Evolutionary conservation across 1,284 basidiomycete species (phyloP), one percentile per base, ranked within the genome.

Genomic region (Meira nashicola): DNA sequence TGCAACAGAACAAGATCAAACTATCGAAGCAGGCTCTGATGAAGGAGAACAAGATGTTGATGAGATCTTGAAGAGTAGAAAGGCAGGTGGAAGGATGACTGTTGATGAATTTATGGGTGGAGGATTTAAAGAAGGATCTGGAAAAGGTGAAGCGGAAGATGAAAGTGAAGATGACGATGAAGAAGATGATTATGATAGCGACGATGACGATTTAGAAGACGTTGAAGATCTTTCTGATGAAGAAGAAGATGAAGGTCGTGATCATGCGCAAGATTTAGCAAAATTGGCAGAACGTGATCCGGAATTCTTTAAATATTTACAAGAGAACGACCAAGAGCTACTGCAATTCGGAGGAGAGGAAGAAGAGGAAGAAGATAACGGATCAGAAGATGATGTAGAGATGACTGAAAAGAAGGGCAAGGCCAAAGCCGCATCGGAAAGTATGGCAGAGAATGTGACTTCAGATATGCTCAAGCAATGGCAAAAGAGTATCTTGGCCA

Each of bases 241-340:
- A 37, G 51, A 15, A 21, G 39, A 25, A 17, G 73, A 73, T 52
- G 62, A 72, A 11, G 63, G 55, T 11, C 64, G 62, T 39, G 67
- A 60, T 59, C 92, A 94, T 80, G 80, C 89, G 49, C 79, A 86
- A 49, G 88, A 96, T 58, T 84, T 98, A n/a, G 87, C 89, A 51
- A 88, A 90, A 73, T 84, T 98, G 41, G 89, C 89, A 12, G 89
- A 94, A 79, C 94, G 90, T 79, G 95, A 98, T 78, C 94, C 94
- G 17, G 94, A 96, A 73, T 98, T 98, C 81, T 98, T 86, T 87
- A 92, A 95, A 80, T 98, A 95, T 77, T 83, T 98, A 7, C 88
- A 95, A 81, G 91, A 97, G 80, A 94, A 98, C 76, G 94, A 98
- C 80, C 82, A 83, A 58, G 91, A 92, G 56, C 81, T 98, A 37